Base-by-base conservation (phyloP, 2,329 filamentous ascomycete species). In the Pseudodiploospora longispora region DNA sequence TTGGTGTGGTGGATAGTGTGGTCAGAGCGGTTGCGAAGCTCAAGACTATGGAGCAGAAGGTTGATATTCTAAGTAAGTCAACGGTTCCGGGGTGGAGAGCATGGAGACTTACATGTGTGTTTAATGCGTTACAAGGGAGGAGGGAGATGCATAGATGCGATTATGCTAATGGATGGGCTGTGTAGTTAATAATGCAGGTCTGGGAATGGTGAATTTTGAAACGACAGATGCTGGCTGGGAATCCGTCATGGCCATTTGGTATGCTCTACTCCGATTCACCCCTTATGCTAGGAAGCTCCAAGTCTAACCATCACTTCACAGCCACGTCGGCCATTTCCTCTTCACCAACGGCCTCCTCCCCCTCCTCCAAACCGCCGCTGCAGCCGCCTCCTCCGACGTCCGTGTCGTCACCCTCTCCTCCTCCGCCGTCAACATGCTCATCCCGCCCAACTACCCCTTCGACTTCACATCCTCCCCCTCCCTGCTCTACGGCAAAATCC, bases 101-200 rank as follows among this genome's bases (percentile, higher is more conserved):
- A 28, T 39, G 30, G 8, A 39, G 27, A 38, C 36, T n/a, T 10
- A 3, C 2, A 12, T 34, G 9, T 34, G 32, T 34, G 32, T 9
- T 34, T 9, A 19, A 19, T 19, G 19, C 19, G 19, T 19, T 19
- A 19, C 19, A 19, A 19, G 19, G 19, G 19, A 19, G 19, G 19
- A 2, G 19, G 19, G 19, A 19, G 19, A 19, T 19, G 19, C 19
- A 19, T 19, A 19, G 19, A 19, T 19, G 19, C 19, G 2, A 19
- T 2, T 19, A 19, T 19, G 19, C n/a, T n/a, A n/a, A n/a, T n/a
- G n/a, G n/a, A n/a, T 19, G 19, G 3, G 19, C 19, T 19, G 19
- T 19, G n/a, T 29, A 60, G 58, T 61, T 31, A 60, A 60, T 46
- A 60, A 59, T 37, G 50, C 53, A 10, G 52, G 50, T 4, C 32